These are phyloP conservation scores for Cladosporium sp. DNA, from an alignment of 2,329 filamentous ascomycete genomes.

Conservation along the genomic window DNA sequence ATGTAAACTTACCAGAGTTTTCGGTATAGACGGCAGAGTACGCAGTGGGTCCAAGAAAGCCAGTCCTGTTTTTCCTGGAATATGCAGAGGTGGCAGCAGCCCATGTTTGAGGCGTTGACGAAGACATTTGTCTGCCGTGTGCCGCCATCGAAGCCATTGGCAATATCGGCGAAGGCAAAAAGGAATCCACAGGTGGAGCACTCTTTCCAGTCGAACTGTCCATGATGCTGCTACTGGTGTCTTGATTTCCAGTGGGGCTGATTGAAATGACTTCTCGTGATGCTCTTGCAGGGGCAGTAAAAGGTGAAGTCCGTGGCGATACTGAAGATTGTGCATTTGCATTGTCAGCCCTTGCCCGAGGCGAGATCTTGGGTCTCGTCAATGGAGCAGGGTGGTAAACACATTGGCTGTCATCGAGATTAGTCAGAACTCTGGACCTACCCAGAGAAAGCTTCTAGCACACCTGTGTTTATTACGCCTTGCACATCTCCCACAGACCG, in stretches of 20 bases:
- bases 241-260: conserved; percentile 1
- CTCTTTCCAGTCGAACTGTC: background rate
- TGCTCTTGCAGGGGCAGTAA: background rate
- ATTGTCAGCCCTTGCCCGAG: background rate
- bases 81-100: conserved; percentile 23
- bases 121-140: conserved; percentile 17
- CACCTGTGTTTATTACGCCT: conserved; percentile 24
- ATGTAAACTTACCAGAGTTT: conserved; percentile 16
- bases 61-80: conserved; percentile 26
- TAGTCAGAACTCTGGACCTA: background rate
- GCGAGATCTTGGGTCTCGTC: conserved; percentile 18
- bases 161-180: background rate
- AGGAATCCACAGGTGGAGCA: background rate
- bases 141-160: conserved; percentile 15
- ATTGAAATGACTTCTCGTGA: background rate
- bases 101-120: conserved; percentile 17
- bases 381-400: conserved; percentile 34
- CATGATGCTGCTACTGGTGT: background rate
- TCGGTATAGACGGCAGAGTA: conserved; percentile 33
- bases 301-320: background rate
- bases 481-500: conserved; percentile 31
- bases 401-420: conserved; percentile 23
- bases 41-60: conserved; percentile 31
- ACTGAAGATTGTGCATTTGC: background rate
- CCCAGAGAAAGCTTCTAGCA: background rate